A percentile compares a stretch with the other conserved stretches of the same genome.
These are phyloP conservation scores for Calonectria pseudoreteaudii DNA, from an alignment of 2,329 filamentous ascomycete genomes.

Conservation along the genomic window DNA sequence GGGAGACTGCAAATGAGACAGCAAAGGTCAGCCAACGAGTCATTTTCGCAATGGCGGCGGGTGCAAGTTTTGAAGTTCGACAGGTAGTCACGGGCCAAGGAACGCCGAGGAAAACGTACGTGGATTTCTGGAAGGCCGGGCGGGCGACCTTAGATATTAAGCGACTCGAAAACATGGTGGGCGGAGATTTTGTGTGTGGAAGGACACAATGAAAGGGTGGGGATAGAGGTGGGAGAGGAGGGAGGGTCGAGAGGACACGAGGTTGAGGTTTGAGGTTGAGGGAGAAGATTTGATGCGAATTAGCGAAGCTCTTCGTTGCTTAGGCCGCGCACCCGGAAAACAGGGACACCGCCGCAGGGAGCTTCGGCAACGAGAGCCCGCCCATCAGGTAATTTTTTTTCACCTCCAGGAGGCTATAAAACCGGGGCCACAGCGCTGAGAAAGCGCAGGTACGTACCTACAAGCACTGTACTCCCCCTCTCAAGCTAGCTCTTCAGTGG, in stretches of 20 bases:
- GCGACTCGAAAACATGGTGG: constrained; percentile 70
- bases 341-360: constrained; percentile 30
- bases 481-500: constrained; percentile 18
- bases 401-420: constrained; percentile 17
- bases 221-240: constrained; percentile 26
- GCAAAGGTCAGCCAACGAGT: constrained; percentile 38
- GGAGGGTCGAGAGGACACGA: constrained; percentile 34
- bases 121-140: constrained; percentile 66
- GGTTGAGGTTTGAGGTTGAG: constrained; percentile 36
- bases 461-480: neutral
- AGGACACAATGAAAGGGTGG: constrained; percentile 38
- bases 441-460: constrained; percentile 15
- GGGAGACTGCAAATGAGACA: constrained; percentile 56
- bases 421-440: constrained; percentile 5
- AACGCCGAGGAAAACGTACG: constrained; percentile 54
- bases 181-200: constrained; percentile 38
- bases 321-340: constrained; percentile 32
- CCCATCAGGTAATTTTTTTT: constrained; percentile 42
- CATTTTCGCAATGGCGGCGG: constrained; percentile 29
- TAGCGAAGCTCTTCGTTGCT: constrained; percentile 40
- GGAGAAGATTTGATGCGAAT: constrained; percentile 31
- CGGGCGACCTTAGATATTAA: constrained; percentile 70
- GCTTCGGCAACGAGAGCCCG: constrained; percentile 42
- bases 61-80: constrained; percentile 32
- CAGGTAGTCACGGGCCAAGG: constrained; percentile 9